A percentile compares a stretch with the other conserved stretches of the same genome.
These are phyloP conservation scores for Candida tammaniensis DNA, from an alignment of 805 yeast species.

Conservation along the genomic window DNA sequence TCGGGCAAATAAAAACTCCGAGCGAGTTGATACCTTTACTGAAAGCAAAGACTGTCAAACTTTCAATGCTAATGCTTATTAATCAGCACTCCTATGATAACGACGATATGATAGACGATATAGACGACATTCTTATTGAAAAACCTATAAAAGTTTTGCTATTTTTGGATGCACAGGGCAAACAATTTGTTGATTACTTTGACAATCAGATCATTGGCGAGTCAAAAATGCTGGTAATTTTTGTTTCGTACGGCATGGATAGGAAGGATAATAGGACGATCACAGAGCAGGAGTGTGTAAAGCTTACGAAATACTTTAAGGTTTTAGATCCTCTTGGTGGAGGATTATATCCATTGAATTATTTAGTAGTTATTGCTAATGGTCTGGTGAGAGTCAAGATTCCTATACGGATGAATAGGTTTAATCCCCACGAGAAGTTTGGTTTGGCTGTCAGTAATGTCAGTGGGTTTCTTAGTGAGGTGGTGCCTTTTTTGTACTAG, in stretches of 20 bases:
- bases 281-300: slow-evolving; percentile 18
- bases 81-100: slow-evolving; percentile 2
- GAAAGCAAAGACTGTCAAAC: slow-evolving; percentile 2
- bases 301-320: slow-evolving; percentile 21
- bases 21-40: slow-evolving; percentile 5
- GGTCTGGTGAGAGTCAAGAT: slow-evolving; percentile 11
- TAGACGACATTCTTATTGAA: slow-evolving; percentile 37
- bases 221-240: slow-evolving; percentile 3
- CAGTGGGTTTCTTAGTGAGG: slow-evolving; percentile 9
- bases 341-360: slow-evolving; percentile 33
- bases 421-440: slow-evolving; percentile 19
- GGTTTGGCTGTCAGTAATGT: slow-evolving; percentile 17
- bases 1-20: slow-evolving; percentile 1
- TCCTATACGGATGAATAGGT: slow-evolving; percentile 17
- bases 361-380: slow-evolving; percentile 16
- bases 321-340: slow-evolving; percentile 36
- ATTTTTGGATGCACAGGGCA: slow-evolving; percentile 32
- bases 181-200: slow-evolving; percentile 21
- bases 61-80: slow-evolving; percentile 1
- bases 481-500: slow-evolving; percentile 1
- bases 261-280: slow-evolving; percentile 1
- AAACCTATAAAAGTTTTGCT: slow-evolving; percentile 17
- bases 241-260: slow-evolving; percentile 7
- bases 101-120: slow-evolving; percentile 90
- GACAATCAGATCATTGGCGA: slow-evolving; percentile 11